phyloP scores from a whole-genome alignment of 1,284 basidiomycete species.

The Pseudozyma thailandica region DNA sequence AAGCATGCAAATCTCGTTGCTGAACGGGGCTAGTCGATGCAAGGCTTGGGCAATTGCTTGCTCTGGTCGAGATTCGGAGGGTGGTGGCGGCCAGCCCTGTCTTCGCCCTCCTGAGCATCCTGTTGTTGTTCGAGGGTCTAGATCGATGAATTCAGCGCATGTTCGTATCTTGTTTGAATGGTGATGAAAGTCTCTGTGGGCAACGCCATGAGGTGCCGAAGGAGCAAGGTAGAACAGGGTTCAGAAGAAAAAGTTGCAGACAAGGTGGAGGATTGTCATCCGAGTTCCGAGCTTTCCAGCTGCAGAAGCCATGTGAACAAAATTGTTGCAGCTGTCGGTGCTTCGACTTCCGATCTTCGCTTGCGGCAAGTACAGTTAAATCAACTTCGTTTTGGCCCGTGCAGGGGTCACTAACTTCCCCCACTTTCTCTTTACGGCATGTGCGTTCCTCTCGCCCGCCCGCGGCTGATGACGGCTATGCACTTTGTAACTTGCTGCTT shows the following conservation, averaged over 20 bases:
- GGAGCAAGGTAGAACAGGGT: constrained; percentile 8
- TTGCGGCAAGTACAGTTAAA: not conserved
- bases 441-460: too few relatives aligned
- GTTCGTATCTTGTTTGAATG: too few relatives aligned
- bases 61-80: too few relatives aligned
- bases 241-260: not conserved
- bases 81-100: too few relatives aligned
- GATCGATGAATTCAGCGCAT: too few relatives aligned
- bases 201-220: not conserved
- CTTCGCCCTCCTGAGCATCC: too few relatives aligned
- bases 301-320: not conserved
- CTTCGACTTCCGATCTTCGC: constrained; percentile 14
- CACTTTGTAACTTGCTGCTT: too few relatives aligned
- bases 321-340: constrained; percentile 8
- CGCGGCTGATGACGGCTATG: not conserved
- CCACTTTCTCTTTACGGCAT: not conserved
- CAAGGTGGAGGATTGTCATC: not conserved
- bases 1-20: not conserved
- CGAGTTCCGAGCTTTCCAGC: constrained; percentile 11
- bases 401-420: too few relatives aligned
- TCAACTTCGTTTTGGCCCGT: constrained; percentile 13
- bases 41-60: too few relatives aligned
- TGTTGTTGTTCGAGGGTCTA: too few relatives aligned
- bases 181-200: not conserved
- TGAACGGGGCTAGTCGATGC: not conserved